Evolutionary conservation across 1,284 basidiomycete genomes (phyloP).

Genomic region (Pseudomicrostroma phylloplanum): DNA sequence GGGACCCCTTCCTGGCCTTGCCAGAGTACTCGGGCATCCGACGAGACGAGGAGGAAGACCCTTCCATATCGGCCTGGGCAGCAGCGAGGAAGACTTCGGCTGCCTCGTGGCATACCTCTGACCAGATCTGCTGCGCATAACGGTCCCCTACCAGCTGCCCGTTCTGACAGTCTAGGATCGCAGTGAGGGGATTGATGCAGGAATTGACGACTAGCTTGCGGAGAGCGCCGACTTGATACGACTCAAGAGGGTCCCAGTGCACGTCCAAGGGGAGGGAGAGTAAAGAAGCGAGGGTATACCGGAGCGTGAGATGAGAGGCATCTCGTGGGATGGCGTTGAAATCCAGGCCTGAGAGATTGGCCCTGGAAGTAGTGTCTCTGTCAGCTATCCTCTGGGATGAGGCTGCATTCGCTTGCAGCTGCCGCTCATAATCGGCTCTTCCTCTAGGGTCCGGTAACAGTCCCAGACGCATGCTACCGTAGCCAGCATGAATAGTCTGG

Average conservation of each 20-base stretch:
- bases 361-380: too few species aligned
- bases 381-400: not conserved
- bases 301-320: constrained; percentile 25
- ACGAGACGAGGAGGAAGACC: not conserved
- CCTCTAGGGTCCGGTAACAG: constrained; percentile 62
- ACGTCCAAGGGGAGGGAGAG: constrained; percentile 42
- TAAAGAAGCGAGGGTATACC: constrained; percentile 31
- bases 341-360: constrained; percentile 16
- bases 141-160: constrained; percentile 57
- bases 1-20: not conserved
- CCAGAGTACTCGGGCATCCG: not conserved
- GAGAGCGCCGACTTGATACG: constrained; percentile 67
- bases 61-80: not conserved
- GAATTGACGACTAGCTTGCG: constrained; percentile 80
- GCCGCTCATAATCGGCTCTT: constrained; percentile 37
- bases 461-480: constrained; percentile 70
- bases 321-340: constrained; percentile 29
- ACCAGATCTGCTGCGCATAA: constrained; percentile 36
- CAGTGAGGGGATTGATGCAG: constrained; percentile 80
- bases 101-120: constrained; percentile 34
- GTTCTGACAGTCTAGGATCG: constrained; percentile 72
- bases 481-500: constrained; percentile 66
- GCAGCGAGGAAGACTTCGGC: constrained; percentile 23
- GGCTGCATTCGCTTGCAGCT: not conserved
- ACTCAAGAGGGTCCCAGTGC: constrained; percentile 64